Evolutionary conservation across 257 asterid genomes (phyloP), one percentile per base, ranked within the genome.

Genomic region (Solanum pinnatisectum): DNA sequence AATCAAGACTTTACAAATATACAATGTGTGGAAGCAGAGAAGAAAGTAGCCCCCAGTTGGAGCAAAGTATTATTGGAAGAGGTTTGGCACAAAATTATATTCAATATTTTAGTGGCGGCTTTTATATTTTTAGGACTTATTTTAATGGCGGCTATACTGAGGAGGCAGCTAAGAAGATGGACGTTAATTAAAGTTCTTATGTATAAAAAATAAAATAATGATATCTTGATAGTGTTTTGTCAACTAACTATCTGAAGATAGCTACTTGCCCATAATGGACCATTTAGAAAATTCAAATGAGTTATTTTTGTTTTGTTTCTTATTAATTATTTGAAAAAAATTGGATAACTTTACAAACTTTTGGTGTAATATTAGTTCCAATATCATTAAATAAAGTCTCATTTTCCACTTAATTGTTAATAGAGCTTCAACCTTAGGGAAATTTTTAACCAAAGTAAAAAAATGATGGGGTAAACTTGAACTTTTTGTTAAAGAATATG

Each of bases 41-140:
- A 79, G 8, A 22, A 4, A 79, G 65, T 39, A 79, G 65, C 37
- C 39, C 84, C 84, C 1, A 87, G 78, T 92, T 91, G 86, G 84
- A 67, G 14, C 32, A 30, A 39, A 42, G 73, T 25, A 74, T 81
- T 25, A 88, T 32, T 25, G 77, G 83, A 79, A 42, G 65, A 25
- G 37, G 8, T 78, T 78, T 78, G 84, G 36, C 60, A 8, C 40
- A 42, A 14, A 78, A 78, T 46, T 44, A 44, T 44, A 44, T 25
- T 78, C 25, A 78, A 25, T 78, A 79, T 79, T 42, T 79, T 79
- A 42, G 11, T 79, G 84, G 84, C 84, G 84, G 84, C 84, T 79
- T 79, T 44, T 44, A 27, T 44, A 27, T 8, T 5, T n/a, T 8
- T 18, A 15, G 36, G 37, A 15, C 65, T 79, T 79, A 79, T 44